phyloP scores from a whole-genome alignment of 805 yeast genomes.

The Suhomyces sp. region DNA sequence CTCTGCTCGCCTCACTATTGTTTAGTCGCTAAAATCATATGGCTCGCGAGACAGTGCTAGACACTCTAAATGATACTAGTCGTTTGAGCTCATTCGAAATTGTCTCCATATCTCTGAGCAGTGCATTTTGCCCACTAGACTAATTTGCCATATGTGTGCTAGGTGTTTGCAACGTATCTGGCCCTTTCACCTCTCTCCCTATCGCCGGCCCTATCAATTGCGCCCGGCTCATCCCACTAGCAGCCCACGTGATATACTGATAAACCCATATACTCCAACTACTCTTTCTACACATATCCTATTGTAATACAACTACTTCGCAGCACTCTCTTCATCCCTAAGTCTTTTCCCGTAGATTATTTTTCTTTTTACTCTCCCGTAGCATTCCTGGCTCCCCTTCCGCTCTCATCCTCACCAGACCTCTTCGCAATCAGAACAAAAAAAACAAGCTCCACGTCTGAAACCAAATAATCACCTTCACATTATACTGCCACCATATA shows the following conservation, averaged over 20 bases:
- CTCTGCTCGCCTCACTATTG: background rate
- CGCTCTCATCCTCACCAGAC: background rate
- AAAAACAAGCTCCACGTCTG: background rate
- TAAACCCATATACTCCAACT: background rate
- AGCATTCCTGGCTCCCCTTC: background rate
- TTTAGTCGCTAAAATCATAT: background rate
- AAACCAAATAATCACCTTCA: background rate
- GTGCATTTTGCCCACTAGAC: background rate
- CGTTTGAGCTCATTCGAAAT: background rate
- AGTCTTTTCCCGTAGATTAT: background rate
- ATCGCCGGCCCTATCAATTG: background rate
- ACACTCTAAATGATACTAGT: background rate
- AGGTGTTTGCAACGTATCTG: background rate
- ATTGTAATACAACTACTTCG: background rate
- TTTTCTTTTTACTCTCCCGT: background rate
- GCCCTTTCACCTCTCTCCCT: background rate
- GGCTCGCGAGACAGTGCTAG: background rate
- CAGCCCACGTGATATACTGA: background rate
- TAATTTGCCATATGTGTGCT: background rate
- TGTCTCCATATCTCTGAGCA: background rate
- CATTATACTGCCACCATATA: background rate
- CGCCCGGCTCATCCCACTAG: background rate
- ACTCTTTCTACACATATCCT: background rate
- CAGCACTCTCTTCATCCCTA: background rate
- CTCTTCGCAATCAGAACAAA: slow-evolving; percentile 1